These are phyloP conservation scores for Pyrus hybrid DNA, from an alignment of 331 rosid genomes.

Conservation along the genomic window DNA sequence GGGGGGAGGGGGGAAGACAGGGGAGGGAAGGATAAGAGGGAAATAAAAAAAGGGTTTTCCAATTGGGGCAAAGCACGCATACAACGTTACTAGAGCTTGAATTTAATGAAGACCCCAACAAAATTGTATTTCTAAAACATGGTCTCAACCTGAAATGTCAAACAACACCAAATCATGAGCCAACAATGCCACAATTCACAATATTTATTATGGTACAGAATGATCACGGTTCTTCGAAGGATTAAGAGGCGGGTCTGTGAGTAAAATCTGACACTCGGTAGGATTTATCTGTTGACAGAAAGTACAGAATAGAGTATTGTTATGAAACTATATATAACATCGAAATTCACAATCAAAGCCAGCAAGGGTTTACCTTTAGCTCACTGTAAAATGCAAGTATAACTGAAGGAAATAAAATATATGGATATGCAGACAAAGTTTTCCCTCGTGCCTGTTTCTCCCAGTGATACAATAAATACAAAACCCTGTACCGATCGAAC, in stretches of 20 bases:
- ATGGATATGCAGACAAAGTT: too few species aligned
- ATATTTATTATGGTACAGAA: neutral
- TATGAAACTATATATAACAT: neutral
- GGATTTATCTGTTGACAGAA: constrained; percentile 65
- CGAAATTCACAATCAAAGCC: neutral
- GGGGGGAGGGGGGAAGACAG: too few species aligned
- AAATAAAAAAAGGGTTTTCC: too few species aligned
- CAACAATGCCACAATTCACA: neutral
- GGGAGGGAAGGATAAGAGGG: too few species aligned
- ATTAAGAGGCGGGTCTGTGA: constrained; percentile 95
- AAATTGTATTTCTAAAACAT: constrained; percentile 98
- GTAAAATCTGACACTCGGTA: constrained; percentile 75
- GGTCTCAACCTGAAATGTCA: constrained; percentile 68
- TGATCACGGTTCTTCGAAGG: constrained; percentile 97
- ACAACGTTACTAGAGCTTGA: constrained; percentile 91
- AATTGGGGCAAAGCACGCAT: too few species aligned
- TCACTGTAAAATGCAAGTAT: constrained; percentile 64
- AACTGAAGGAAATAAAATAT: too few species aligned
- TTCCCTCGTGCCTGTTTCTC: too few species aligned
- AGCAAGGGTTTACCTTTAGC: constrained; percentile 43
- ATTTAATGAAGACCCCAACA: constrained; percentile 87
- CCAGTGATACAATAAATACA: too few species aligned
- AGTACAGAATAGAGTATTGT: neutral
- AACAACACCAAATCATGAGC: neutral
- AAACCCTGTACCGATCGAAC: too few species aligned